Percentiles rank a stretch among this genome's conserved stretches.
Evolutionary conservation across 257 asterid species (phyloP).

Genomic region (Anisodus tanguticus): DNA sequence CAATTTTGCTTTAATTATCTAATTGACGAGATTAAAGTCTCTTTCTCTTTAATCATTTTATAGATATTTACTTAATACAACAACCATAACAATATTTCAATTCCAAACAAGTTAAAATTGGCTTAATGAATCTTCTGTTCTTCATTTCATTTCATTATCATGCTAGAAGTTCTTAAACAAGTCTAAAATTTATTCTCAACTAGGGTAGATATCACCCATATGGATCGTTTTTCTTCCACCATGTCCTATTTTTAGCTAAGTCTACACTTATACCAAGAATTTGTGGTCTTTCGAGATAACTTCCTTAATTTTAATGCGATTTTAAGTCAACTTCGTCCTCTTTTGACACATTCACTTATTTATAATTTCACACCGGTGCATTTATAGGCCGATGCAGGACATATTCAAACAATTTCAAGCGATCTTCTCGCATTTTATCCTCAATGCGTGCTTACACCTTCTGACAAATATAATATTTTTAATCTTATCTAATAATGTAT

Average conservation of each 20-base stretch:
- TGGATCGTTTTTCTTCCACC: no score
- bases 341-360: not conserved
- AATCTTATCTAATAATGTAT: no score
- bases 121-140: not conserved
- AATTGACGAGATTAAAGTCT: constrained; percentile 13
- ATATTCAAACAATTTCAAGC: no score
- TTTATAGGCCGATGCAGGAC: not conserved
- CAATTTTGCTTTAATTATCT: constrained; percentile 13
- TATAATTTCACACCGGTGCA: no score
- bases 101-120: no score
- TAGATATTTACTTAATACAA: not conserved
- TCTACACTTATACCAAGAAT: not conserved
- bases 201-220: not conserved
- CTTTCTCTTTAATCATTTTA: constrained; percentile 20
- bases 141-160: not conserved
- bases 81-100: not conserved
- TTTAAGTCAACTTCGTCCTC: not conserved
- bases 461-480: no score
- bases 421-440: not conserved
- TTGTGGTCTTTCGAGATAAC: not conserved
- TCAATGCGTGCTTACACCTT: not conserved
- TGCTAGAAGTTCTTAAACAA: not conserved
- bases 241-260: not conserved
- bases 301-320: no score
- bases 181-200: not conserved